These are phyloP conservation scores for Aaosphaeria arxii DNA, from an alignment of 2,329 filamentous ascomycete species.

Conservation along the genomic window DNA sequence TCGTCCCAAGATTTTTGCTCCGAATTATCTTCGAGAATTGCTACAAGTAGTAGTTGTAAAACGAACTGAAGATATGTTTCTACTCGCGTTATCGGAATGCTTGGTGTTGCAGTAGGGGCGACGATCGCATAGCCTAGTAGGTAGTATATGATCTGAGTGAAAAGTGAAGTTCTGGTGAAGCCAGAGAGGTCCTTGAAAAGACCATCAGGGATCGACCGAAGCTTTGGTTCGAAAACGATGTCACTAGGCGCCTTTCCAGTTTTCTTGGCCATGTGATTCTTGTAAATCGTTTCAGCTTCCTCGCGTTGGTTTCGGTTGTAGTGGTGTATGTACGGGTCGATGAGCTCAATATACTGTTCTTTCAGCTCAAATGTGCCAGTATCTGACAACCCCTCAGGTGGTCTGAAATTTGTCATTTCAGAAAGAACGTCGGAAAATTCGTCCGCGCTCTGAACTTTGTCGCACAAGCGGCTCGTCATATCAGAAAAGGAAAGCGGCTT, in stretches of 20 bases:
- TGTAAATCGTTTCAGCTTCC: slow-evolving; percentile 88
- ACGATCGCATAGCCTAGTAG: slow-evolving; percentile 77
- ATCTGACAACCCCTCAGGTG: slow-evolving; percentile 88
- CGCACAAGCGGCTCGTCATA: slow-evolving; percentile 78
- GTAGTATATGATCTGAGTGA: slow-evolving; percentile 87
- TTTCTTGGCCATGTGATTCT: slow-evolving; percentile 81
- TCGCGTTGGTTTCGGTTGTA: slow-evolving; percentile 97
- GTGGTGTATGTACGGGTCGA: slow-evolving; percentile 94
- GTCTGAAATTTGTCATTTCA: slow-evolving; percentile 83
- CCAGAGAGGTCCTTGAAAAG: slow-evolving; percentile 72
- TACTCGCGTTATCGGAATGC: slow-evolving; percentile 75
- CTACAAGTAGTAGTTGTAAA: slow-evolving; percentile 81
- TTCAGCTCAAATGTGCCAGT: slow-evolving; percentile 93
- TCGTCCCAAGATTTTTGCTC: slow-evolving; percentile 39
- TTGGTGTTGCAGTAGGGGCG: slow-evolving; percentile 65
- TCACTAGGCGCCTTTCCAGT: slow-evolving; percentile 77
- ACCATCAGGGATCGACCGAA: slow-evolving; percentile 72
- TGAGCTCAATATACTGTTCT: slow-evolving; percentile 76
- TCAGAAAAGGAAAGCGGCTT: slow-evolving; percentile 95
- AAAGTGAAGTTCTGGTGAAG: slow-evolving; percentile 81
- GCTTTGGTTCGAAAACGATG: slow-evolving; percentile 85
- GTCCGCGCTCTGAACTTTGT: slow-evolving; percentile 85
- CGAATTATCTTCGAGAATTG: slow-evolving; percentile 75
- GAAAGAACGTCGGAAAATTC: slow-evolving; percentile 82
- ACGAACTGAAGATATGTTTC: slow-evolving; percentile 92